These are phyloP conservation scores for Pelargonium australe DNA, from an alignment of 441 rosid genomes.

Conservation along the genomic window DNA sequence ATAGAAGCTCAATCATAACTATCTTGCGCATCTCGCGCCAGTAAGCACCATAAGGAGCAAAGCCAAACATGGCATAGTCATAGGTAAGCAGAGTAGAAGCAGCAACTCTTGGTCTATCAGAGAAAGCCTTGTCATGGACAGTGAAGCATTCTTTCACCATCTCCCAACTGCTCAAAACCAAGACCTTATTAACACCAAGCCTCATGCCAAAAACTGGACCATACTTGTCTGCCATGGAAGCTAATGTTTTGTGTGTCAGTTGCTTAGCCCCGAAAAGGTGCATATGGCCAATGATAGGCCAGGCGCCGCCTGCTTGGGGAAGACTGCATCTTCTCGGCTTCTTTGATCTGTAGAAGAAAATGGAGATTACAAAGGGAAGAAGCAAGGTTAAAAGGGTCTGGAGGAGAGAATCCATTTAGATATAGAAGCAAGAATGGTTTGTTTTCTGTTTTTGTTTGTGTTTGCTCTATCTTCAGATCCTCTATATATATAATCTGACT, in stretches of 20 bases:
- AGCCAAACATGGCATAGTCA: no score
- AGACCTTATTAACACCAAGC: slow-evolving; percentile 6
- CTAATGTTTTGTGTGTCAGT: slow-evolving; percentile 21
- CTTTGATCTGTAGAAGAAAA: slow-evolving; percentile 19
- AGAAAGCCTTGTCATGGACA: no score
- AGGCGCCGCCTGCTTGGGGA: slow-evolving; percentile 21
- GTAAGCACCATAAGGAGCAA: no score
- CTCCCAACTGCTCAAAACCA: slow-evolving; percentile 4
- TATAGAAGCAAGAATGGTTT: no score
- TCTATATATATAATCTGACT: no score
- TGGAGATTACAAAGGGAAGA: slow-evolving; percentile 12
- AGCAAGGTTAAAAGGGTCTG: neutral
- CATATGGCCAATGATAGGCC: slow-evolving; percentile 25
- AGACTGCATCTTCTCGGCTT: neutral
- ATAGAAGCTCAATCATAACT: slow-evolving; percentile 24
- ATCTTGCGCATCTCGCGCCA: slow-evolving; percentile 17
- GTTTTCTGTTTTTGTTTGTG: no score
- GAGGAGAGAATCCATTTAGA: no score
- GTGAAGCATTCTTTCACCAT: slow-evolving; percentile 2
- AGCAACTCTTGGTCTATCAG: no score
- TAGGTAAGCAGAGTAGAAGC: no score
- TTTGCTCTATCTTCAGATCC: no score
- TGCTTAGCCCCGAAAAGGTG: slow-evolving; percentile 20
- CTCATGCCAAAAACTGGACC: slow-evolving; percentile 22
- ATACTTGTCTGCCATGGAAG: slow-evolving; percentile 21